Evolutionary conservation across 768 basidiomycete genomes (phyloP), one percentile per base, ranked within the genome.

Genomic region (Boletus patriciae): DNA sequence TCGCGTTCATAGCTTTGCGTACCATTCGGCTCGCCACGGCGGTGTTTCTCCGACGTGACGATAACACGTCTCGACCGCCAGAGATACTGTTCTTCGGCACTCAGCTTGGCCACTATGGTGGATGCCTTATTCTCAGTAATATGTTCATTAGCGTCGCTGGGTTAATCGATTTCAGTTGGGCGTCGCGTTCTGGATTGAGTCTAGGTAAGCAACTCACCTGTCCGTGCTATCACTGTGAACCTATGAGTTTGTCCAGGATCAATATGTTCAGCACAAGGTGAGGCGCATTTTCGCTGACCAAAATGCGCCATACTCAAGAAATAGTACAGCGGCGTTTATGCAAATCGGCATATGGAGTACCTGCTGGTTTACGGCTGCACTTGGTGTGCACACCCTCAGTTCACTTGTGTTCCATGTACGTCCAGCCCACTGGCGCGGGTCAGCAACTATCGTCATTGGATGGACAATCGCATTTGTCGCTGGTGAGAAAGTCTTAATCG

Each of bases 1-100:
- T 88, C 40, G 62, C 76, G 19, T 80, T 79, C 15, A 78, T 87
- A 48, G 74, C 73, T 52, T 52, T 77, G 31, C 79, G 83, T 55
- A 73, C 79, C 37, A 58, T 76, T 46, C 85, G 78, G 73, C 69
- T 85, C 42, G 79, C 75, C 41, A 34, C 78, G 25, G 68, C 68
- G 50, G 70, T 74, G 34, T 62, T 70, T 57, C 62, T 76, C 55
- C 65, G 60, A 33, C 64, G 53, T 36, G 59, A 67, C 18, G 47
- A 63, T 29, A 65, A 68, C 56, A 65, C 77, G 18, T 52, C 58
- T 31, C 71, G 73, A 46, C 54, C 62, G 5, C 66, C 69, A 33
- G 83, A 84, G 68, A 81, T 78, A 41, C 73, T 83, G 57, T 88
- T 90, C 70, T 88, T 90, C 70, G 78, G 80, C 54, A 87, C 87